Base-by-base conservation (phyloP, 2,329 filamentous ascomycete species). In the Colletotrichum chlorophyti region DNA sequence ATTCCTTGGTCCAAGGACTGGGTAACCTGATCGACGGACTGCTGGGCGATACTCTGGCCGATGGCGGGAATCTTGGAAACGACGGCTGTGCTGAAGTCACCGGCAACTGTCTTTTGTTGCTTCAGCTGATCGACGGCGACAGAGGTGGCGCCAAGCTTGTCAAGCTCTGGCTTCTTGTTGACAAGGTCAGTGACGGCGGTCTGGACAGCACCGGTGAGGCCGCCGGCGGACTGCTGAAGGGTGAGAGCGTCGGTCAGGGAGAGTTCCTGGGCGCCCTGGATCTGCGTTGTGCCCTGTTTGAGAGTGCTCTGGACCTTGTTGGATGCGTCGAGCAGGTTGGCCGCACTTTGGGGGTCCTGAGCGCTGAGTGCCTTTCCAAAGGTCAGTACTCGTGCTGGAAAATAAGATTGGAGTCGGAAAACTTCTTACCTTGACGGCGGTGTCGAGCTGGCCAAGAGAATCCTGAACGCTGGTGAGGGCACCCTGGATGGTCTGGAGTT, bases 401-500 rank as follows among this genome's bases (percentile, higher is more conserved):
- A 4, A 2, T 10, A 19, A 0, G 12, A 4, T 5, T 23, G 6
- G 10, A 0, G 7, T 4, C 7, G 11, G 15, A 0, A 1, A n/a
- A n/a, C n/a, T n/a, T n/a, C 26, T 9, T 43, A 57, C 57, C 57
- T 63, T 64, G 19, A 66, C 54, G 6, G 64, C 61, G 4, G 58
- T 63, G 53, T 73, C 73, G 45, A 79, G 70, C 60, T 85, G 79
- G 72, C 86, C 87, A 6, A 89, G 75, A 70, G 87, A 85, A 50
- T 65, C 63, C 73, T 85, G 87, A 45, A 83, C 74, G 15, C 80
- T 82, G 71, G 79, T 87, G 29, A 86, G 85, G 61, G 78, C 74
- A 23, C 82, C 84, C 73, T 83, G 84, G 70, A 87, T 79, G 26
- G 84, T 78, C 55, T 79, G 81, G 31, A 80, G 74, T 70, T 88